phyloP scores from a whole-genome alignment of 2,329 filamentous ascomycete genomes.

The Dryadomyces sulphureus region DNA sequence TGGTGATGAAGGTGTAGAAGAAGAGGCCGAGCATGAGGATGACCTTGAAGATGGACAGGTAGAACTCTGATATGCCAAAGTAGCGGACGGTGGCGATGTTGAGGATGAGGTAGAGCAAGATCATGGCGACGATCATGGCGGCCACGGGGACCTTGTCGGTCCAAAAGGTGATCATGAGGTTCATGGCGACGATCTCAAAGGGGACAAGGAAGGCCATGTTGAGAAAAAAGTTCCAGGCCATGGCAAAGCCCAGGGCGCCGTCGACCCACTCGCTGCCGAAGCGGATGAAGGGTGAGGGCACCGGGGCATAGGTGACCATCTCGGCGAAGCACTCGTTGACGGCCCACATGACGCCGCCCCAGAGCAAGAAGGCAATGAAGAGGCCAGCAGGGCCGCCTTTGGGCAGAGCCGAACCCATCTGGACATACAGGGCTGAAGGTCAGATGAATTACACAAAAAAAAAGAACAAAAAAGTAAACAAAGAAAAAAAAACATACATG shows the following conservation, averaged over 20 bases:
- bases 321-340: slow-evolving; percentile 47
- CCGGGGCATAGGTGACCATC: slow-evolving; percentile 64
- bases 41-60: slow-evolving; percentile 26
- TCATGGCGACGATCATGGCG: slow-evolving; percentile 8
- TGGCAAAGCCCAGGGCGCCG: slow-evolving; percentile 28
- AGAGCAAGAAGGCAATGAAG: slow-evolving; percentile 45
- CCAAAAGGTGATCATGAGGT: slow-evolving; percentile 47
- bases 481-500: slow-evolving; percentile 12
- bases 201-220: slow-evolving; percentile 31
- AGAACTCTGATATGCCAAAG: slow-evolving; percentile 31
- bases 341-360: slow-evolving; percentile 39
- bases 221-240: slow-evolving; percentile 36
- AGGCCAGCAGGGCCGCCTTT: slow-evolving; percentile 44
- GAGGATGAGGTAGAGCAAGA: slow-evolving; percentile 13
- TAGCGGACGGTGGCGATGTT: slow-evolving; percentile 26
- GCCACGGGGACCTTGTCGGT: slow-evolving; percentile 22
- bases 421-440: slow-evolving; percentile 33
- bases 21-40: slow-evolving; percentile 18
- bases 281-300: slow-evolving; percentile 64
- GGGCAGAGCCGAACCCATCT: slow-evolving; percentile 42
- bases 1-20: slow-evolving; percentile 27
- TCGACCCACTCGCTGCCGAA: slow-evolving; percentile 35
- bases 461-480: neutral
- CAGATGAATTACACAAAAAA: neutral
- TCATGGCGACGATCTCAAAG: slow-evolving; percentile 39